Evolutionary conservation across 768 basidiomycete species (phyloP).

Genomic region (Auriscalpium microsporum): DNA sequence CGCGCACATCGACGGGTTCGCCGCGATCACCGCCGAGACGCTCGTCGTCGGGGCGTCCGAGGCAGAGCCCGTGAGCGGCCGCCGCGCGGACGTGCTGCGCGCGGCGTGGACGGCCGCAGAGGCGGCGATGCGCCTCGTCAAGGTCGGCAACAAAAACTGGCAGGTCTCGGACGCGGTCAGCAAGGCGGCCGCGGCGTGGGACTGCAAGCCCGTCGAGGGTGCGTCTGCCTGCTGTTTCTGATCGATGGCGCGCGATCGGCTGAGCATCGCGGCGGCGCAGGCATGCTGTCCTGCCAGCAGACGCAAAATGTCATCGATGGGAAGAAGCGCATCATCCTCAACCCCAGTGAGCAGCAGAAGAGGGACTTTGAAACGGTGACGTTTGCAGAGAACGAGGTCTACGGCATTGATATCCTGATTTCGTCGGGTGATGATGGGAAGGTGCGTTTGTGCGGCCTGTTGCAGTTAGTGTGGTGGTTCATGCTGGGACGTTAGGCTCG

Average conservation of each 20-base stretch:
- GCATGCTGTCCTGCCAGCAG: conserved; percentile 94
- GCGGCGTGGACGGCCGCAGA: conserved; percentile 94
- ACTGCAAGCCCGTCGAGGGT: conserved; percentile 95
- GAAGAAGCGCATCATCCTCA: conserved; percentile 90
- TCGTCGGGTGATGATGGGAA: conserved; percentile 88
- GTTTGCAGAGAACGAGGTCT: conserved; percentile 92
- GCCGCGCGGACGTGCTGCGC: conserved; percentile 84
- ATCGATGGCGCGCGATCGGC: background rate
- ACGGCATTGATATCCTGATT: conserved; percentile 87
- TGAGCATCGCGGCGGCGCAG: conserved; percentile 27
- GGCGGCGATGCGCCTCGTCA: conserved; percentile 82
- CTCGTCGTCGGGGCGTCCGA: conserved; percentile 76
- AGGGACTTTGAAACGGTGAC: conserved; percentile 77
- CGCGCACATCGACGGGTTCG: conserved; percentile 97
- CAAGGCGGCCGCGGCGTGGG: conserved; percentile 62
- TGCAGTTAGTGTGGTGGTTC: background rate
- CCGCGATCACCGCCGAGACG: conserved; percentile 89
- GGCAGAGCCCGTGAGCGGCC: conserved; percentile 69
- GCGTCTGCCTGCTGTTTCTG: conserved; percentile 13
- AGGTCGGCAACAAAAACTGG: conserved; percentile 94
- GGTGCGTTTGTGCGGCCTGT: conserved; percentile 34
- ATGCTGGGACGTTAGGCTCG: conserved; percentile 52
- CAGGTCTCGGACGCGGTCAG: conserved; percentile 80
- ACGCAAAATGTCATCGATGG: conserved; percentile 92
- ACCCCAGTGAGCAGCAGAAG: conserved; percentile 78